Evolutionary conservation across 163 green algal genomes (phyloP), one percentile per base, ranked within the genome.

Genomic region (Chlorella variabilis): DNA sequence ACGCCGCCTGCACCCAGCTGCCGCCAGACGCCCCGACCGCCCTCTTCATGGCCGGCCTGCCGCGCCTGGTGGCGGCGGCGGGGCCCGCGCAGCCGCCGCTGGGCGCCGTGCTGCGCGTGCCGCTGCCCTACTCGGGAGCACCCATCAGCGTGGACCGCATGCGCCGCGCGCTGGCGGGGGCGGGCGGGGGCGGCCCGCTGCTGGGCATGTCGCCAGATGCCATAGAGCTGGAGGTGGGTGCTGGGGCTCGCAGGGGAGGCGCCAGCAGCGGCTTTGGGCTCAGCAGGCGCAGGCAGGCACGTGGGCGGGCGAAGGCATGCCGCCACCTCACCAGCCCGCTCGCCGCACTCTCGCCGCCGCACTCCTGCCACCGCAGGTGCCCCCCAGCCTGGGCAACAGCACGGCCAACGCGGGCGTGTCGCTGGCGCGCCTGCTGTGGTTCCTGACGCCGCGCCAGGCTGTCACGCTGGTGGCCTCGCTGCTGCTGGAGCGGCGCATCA

Each of bases 401-500:
- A 17, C 45, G 20, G 61, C 34, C 27, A 94, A 93, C 69, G 89
- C 88, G 17, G 93, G 91, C 36, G 83, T 96, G 5, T 87, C 88
- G 0, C 86, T 96, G 39, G 91, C 93, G 4, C 88, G 89, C 17
- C 85, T 97, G 83, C 85, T 97, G 17, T 97, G 89, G 89, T 83
- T 92, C 49, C 84, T 96, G 73, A 88, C 90, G 11, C 62, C 78
- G 1, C 38, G 59, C 20, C 38, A 78, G 31, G 48, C 73, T 4
- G 71, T 93, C 27, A 92, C 85, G 4, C 80, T 96, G 17, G 59
- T 96, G 1, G 90, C 89, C 6, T 85, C 84, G 21, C 82, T 95
- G 75, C 90, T 96, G 74, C 80, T 96, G 80, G 93, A 97, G 86
- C 86, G 92, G 15, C 92, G 93, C 20, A 85, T 97, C 33, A 84